These are phyloP conservation scores for Arthroderma sp. DNA, from an alignment of 2,329 filamentous ascomycete species.

Conservation along the genomic window DNA sequence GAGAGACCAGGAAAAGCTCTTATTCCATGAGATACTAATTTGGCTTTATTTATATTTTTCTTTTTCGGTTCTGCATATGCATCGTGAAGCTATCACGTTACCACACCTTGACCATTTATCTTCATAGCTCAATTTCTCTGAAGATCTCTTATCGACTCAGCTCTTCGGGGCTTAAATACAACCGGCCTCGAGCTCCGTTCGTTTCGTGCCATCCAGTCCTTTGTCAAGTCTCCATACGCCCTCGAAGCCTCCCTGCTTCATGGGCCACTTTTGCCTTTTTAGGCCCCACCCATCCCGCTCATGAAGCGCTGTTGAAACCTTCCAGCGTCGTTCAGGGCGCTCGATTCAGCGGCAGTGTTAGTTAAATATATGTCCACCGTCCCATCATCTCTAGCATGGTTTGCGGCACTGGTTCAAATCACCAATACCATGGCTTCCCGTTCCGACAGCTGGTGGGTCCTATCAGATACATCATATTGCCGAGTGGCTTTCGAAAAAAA, in stretches of 20 bases:
- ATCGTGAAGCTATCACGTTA: background rate
- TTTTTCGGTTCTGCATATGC: background rate
- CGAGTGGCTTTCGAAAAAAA: background rate
- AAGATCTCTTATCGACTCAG: background rate
- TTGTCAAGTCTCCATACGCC: background rate
- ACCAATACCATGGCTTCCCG: background rate
- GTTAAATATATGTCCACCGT: no score
- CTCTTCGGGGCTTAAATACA: background rate
- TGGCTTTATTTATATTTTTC: background rate
- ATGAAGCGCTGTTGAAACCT: background rate
- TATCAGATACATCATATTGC: constrained; percentile 2
- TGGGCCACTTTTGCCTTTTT: background rate
- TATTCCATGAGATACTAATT: background rate
- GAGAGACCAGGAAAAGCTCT: background rate
- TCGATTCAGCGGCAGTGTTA: background rate
- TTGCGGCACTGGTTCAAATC: background rate
- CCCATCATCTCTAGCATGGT: background rate
- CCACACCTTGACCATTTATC: background rate
- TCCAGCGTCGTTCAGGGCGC: background rate
- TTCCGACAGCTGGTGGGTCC: background rate
- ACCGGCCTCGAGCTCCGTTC: background rate
- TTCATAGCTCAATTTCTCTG: no score
- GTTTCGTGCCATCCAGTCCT: background rate
- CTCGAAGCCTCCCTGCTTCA: background rate
- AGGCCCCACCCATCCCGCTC: background rate